Percentiles rank a stretch among this genome's conserved stretches.
phyloP scores from a whole-genome alignment of 352 stramenopile genomes.

The Globisporangium recalcitrans region DNA sequence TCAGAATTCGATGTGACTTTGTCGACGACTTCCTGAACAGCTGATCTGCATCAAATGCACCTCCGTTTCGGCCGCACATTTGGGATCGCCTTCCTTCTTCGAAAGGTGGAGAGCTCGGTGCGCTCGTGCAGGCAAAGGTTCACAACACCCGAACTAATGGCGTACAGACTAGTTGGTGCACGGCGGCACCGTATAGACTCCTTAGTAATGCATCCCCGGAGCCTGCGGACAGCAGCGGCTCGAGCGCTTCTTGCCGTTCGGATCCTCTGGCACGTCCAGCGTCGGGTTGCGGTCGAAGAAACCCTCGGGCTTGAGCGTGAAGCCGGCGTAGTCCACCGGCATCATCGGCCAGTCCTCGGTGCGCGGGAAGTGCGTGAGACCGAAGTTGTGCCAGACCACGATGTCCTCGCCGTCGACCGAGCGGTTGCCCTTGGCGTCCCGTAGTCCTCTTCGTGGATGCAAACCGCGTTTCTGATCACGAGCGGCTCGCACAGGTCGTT shows the following conservation, averaged over 20 bases:
- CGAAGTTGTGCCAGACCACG: slow-evolving; percentile 76
- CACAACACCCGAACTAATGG: no score
- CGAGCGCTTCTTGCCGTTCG: slow-evolving; percentile 34
- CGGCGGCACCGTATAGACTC: neutral
- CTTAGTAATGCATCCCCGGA: neutral
- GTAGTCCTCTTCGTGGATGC: slow-evolving; percentile 82
- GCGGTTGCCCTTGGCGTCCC: slow-evolving; percentile 50
- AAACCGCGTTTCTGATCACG: slow-evolving; percentile 65
- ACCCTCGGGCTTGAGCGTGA: slow-evolving; percentile 59
- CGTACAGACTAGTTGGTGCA: no score
- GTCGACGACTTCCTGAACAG: no score
- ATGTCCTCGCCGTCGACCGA: slow-evolving; percentile 56
- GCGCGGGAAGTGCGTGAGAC: slow-evolving; percentile 59
- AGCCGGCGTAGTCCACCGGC: slow-evolving; percentile 63
- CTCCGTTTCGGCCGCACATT: no score
- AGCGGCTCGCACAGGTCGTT: slow-evolving; percentile 48
- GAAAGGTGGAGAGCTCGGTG: no score
- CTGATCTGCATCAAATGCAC: no score
- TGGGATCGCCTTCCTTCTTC: no score
- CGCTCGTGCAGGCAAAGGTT: no score
- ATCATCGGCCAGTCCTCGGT: slow-evolving; percentile 77
- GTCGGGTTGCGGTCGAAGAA: slow-evolving; percentile 67
- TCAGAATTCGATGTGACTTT: no score
- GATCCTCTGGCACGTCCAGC: slow-evolving; percentile 37
- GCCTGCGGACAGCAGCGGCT: slow-evolving; percentile 21